Base-by-base conservation (phyloP, 306 rosid genomes). In the Amphicarpaea edgeworthii region DNA sequence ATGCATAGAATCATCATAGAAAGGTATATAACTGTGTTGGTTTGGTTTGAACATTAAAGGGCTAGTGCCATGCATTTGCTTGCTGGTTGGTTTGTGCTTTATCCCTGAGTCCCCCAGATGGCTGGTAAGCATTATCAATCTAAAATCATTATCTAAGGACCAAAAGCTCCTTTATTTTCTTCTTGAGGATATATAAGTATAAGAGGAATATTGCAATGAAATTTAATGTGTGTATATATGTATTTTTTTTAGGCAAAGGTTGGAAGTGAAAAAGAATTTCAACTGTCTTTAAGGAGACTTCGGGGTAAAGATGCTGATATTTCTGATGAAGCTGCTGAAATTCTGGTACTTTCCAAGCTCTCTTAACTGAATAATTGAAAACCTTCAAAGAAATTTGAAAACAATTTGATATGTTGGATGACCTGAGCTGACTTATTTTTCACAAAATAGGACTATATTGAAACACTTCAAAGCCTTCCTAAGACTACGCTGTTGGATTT, bases 51-150 rank as follows among this genome's bases (percentile, higher is more conserved):
- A 81, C 9, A 82, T 70, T 84, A 87, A 75, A 93, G 98, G 93
- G 37, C 53, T 87, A 59, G 69, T 85, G 50, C 98, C 98, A 23
- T 91, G 90, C 85, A 68, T 89, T 63, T 73, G 77, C 67, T 83
- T 88, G 86, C 77, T 87, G 84, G 17, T 92, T 55, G 97, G 97
- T 78, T 82, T 86, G 74, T 79, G 72, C 72, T 95, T 92, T 77
- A 78, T 92, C 54, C 96, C 93, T 15, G 92, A 95, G 84, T 95
- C 97, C 24, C 98, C 98, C 3, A 90, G 97, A 92, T 94, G 97
- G 98, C 88, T 90, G 87, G 97, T 92, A 85, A 75, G 61, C 28
- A 73, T 54, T 49, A 28, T 59, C 77, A 19, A 14, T 40, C 76
- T 24, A 38, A 17, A 73, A 54, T 34, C 40, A 34, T 34, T 34